Evolutionary conservation across 1,284 basidiomycete species (phyloP).

Genomic region (Papiliotrema nemorosa): DNA sequence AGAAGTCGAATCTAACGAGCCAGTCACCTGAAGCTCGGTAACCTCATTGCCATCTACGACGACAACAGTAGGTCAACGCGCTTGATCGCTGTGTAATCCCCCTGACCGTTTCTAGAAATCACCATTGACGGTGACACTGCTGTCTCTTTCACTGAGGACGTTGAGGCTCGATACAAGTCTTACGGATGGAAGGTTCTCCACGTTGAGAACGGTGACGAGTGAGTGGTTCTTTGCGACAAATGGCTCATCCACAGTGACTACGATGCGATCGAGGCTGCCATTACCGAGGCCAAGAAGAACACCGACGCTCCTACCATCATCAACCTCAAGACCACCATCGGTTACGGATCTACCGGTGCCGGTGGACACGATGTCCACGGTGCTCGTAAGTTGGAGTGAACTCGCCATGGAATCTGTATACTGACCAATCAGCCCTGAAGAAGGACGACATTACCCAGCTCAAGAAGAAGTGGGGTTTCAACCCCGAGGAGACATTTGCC

Average conservation of each 20-base stretch:
- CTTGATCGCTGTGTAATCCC: too few relatives aligned
- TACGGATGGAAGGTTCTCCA: slow-evolving; percentile 93
- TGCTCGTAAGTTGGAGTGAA: slow-evolving; percentile 57
- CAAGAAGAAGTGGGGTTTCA: slow-evolving; percentile 82
- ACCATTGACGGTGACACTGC: slow-evolving; percentile 93
- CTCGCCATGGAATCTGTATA: background rate
- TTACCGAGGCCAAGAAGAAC: slow-evolving; percentile 70
- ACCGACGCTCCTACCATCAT: slow-evolving; percentile 83
- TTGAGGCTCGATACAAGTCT: slow-evolving; percentile 77
- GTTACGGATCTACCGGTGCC: slow-evolving; percentile 86
- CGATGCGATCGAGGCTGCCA: slow-evolving; percentile 71
- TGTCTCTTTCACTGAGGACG: slow-evolving; percentile 91
- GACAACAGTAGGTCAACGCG: slow-evolving; percentile 66
- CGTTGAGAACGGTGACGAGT: slow-evolving; percentile 79
- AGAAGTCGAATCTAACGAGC: slow-evolving; percentile 1
- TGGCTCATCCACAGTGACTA: slow-evolving; percentile 60
- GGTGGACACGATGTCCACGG: slow-evolving; percentile 94
- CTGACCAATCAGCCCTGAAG: slow-evolving; percentile 66
- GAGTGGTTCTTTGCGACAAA: slow-evolving; percentile 27
- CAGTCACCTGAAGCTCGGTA: slow-evolving; percentile 84
- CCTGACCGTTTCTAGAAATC: slow-evolving; percentile 72
- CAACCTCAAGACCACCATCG: slow-evolving; percentile 83
- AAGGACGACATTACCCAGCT: slow-evolving; percentile 80
- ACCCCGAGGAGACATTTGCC: slow-evolving; percentile 72
- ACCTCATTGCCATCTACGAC: slow-evolving; percentile 87